phyloP scores from a whole-genome alignment of 805 yeast species.

The Pichia phayaonensis region DNA sequence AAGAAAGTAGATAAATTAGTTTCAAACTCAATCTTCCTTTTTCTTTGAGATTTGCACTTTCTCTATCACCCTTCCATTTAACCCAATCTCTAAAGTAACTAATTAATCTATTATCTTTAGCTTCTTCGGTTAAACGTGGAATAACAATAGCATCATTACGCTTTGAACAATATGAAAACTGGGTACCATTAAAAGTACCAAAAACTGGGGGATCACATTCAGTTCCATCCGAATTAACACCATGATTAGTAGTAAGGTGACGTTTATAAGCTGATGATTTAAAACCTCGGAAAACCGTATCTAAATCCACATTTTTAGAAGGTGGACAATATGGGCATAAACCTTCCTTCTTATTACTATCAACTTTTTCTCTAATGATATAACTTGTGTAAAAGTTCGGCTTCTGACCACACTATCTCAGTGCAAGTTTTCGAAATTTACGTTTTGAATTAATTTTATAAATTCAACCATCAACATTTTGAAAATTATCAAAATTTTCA shows the following conservation, averaged over 20 bases:
- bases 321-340: constrained; percentile 26
- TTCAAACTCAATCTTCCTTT: not conserved
- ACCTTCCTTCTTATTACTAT: constrained; percentile 18
- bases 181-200: not conserved
- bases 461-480: constrained; percentile 8
- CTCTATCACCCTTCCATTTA: not conserved
- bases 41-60: not conserved
- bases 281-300: constrained; percentile 12
- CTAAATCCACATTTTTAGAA: constrained; percentile 4
- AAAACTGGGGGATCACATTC: constrained; percentile 22
- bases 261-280: constrained; percentile 24
- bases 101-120: constrained; percentile 1
- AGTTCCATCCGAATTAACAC: constrained; percentile 26
- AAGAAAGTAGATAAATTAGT: not conserved
- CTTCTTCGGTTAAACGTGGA: not conserved
- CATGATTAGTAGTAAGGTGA: constrained; percentile 29
- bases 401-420: constrained; percentile 5
- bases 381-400: constrained; percentile 11
- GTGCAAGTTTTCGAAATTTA: not conserved
- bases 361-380: constrained; percentile 15
- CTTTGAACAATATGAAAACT: not conserved
- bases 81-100: constrained; percentile 2
- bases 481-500: not conserved
- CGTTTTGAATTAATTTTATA: constrained; percentile 6
- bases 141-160: not conserved